A percentile compares a stretch with the other conserved stretches of the same genome.
Conservation (phyloP, 441 rosid genomes). For the Kokia cookei region DNA sequence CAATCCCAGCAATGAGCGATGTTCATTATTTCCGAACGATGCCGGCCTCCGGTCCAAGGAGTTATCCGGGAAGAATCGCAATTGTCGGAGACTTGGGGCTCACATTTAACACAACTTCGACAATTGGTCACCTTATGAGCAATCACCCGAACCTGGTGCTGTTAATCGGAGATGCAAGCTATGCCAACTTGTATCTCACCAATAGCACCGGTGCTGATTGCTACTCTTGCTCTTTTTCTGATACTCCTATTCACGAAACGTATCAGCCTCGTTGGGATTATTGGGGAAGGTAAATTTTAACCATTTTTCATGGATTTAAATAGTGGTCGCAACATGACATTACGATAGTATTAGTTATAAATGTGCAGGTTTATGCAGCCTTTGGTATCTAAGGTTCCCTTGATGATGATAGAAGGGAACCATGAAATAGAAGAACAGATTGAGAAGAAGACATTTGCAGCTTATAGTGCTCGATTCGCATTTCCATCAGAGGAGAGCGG, state of each 20-base stretch:
- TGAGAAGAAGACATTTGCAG: conserved; percentile 21
- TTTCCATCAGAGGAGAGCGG: conserved; percentile 34
- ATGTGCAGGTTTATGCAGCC: conserved; percentile 30
- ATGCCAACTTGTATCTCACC: conserved; percentile 68
- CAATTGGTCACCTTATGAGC: conserved; percentile 38
- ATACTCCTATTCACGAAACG: conserved; percentile 43
- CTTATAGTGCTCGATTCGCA: conserved; percentile 35
- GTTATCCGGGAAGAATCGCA: conserved; percentile 54
- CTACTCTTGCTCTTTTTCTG: conserved; percentile 35
- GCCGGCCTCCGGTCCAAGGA: conserved; percentile 50
- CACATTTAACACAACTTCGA: conserved; percentile 62
- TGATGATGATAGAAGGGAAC: conserved; percentile 36
- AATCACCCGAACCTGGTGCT: conserved; percentile 74
- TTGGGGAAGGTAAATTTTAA: conserved; percentile 67
- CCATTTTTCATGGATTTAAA: neutral
- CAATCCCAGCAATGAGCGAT: conserved; percentile 52
- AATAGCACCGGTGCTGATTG: conserved; percentile 60
- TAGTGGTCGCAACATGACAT: neutral
- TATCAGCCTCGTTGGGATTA: conserved; percentile 97
- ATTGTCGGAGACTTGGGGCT: conserved; percentile 78
- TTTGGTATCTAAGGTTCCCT: conserved; percentile 31
- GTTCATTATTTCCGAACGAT: conserved; percentile 55
- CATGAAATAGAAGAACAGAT: conserved; percentile 37
- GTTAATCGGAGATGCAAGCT: conserved; percentile 64
- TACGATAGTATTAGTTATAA: neutral